Evolutionary conservation across 192 early-diverging fungal genomes (phyloP).

Genomic region (Backusella liffmaniae): DNA sequence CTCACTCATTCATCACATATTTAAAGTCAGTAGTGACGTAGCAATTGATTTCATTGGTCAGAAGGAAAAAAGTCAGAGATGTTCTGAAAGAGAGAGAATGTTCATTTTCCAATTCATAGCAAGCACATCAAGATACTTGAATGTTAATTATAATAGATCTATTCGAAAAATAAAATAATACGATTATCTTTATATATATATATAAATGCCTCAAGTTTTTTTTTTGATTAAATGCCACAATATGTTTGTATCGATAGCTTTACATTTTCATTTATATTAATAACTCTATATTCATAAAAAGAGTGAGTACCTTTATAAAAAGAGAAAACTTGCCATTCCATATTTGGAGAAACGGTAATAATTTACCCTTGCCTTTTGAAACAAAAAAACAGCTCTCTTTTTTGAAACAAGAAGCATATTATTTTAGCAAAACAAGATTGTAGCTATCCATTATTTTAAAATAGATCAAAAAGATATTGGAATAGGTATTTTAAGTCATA

Average conservation of each 20-base stretch:
- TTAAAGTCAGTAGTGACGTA: neutral
- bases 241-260: neutral
- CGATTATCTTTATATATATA: too few species aligned
- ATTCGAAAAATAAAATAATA: neutral
- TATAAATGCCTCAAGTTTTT: too few species aligned
- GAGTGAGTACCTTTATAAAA: neutral
- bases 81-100: neutral
- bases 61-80: neutral
- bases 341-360: neutral
- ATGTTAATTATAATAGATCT: too few species aligned
- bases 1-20: neutral
- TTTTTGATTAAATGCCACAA: neutral
- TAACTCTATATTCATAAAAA: too few species aligned
- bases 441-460: too few species aligned
- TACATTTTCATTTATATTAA: neutral
- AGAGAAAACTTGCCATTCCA: neutral
- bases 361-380: neutral
- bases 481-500: too few species aligned
- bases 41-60: neutral
- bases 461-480: too few species aligned
- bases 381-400: neutral
- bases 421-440: too few species aligned
- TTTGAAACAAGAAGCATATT: neutral
- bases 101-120: neutral
- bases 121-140: too few species aligned